Evolutionary conservation across 2,329 filamentous ascomycete species (phyloP).

Genomic region (Elsinoe ampelina): DNA sequence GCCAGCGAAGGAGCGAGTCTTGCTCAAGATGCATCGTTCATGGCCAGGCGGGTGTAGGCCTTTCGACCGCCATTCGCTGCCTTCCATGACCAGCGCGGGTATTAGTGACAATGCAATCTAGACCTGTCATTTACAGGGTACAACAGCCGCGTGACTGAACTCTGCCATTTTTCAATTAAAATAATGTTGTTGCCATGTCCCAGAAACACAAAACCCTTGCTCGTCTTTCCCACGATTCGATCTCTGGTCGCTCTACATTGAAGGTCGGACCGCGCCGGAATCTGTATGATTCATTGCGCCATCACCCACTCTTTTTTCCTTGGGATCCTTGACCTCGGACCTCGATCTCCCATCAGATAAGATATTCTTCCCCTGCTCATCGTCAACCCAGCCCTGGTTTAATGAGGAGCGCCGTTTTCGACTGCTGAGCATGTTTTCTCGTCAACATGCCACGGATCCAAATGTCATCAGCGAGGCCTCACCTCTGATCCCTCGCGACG

Average conservation of each 20-base stretch:
- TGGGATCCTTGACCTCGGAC: background rate
- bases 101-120: background rate
- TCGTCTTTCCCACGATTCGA: background rate
- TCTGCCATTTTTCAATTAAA: background rate
- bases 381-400: background rate
- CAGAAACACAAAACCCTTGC: background rate
- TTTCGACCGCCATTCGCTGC: constrained; percentile 1
- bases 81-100: background rate
- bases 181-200: background rate
- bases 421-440: constrained; percentile 6
- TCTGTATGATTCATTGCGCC: background rate
- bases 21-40: background rate
- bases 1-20: background rate
- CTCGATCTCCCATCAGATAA: constrained; percentile 9
- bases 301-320: background rate
- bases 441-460: constrained; percentile 1
- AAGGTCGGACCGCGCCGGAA: constrained; percentile 7
- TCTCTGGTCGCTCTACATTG: too few relatives aligned
- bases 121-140: background rate
- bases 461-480: constrained; percentile 6
- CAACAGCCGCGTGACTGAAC: constrained; percentile 4
- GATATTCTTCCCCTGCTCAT: background rate
- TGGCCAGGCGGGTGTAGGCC: background rate
- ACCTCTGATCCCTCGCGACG: constrained; percentile 5
- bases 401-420: background rate